Base-by-base conservation (phyloP, 495 filamentous ascomycete species). In the Penicillium silybi region DNA sequence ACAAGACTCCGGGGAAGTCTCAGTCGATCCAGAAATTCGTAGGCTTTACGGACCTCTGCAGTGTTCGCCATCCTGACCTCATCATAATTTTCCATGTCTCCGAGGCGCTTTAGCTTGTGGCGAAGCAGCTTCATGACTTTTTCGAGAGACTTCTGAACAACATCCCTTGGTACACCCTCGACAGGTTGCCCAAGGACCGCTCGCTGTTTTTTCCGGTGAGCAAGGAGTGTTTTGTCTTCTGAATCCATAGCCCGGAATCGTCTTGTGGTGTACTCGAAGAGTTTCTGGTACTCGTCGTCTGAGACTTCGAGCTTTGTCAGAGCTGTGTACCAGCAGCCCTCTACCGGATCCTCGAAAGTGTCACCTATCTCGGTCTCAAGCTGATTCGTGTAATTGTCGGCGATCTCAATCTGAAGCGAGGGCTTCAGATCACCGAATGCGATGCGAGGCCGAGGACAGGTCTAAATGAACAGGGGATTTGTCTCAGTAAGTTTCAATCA, bases 321-420 rank as follows among this genome's bases (percentile, higher is more conserved):
- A 3, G 56, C 44, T 4, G 20, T 48, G 1, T 44, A n/a, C 59
- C 65, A 67, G 6, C n/a, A n/a, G n/a, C n/a, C n/a, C n/a, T n/a
- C n/a, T n/a, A n/a, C n/a, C n/a, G n/a, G n/a, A n/a, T n/a, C n/a
- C n/a, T n/a, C n/a, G n/a, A n/a, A n/a, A n/a, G n/a, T n/a, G n/a
- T n/a, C n/a, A n/a, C n/a, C n/a, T n/a, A n/a, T n/a, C n/a, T n/a
- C n/a, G n/a, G n/a, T n/a, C n/a, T 23, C 22, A 23, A 23, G 22
- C 22, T 23, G 3, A 2, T 2, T 6, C 37, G 2, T n/a, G 16
- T n/a, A 70, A 37, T 66, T 72, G 11, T 63, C 50, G 11, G 68
- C 41, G 20, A 73, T 72, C 37, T 77, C 72, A 0, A 66, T 51
- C 52, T 70, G 65, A 19, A 77, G 53, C 2, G 59, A 55, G 8